Conservation (phyloP, 495 filamentous ascomycete species). For the Lasiosphaeriaceae sp. region DNA sequence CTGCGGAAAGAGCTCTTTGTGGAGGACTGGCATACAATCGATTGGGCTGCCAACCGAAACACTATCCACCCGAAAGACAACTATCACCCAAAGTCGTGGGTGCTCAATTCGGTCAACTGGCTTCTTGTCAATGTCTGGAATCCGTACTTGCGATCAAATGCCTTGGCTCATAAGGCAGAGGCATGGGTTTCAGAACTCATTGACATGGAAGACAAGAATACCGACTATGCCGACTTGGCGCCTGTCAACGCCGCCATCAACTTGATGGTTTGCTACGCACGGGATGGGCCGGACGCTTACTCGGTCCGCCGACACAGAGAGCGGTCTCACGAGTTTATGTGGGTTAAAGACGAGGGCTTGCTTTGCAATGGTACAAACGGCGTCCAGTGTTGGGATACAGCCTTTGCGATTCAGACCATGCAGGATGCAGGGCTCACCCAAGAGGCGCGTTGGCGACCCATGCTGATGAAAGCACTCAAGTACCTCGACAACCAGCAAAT, state of each 20-base stretch:
- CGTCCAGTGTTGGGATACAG: slow-evolving; percentile 93
- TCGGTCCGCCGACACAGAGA: slow-evolving; percentile 76
- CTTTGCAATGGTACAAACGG: slow-evolving; percentile 94
- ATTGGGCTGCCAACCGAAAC: slow-evolving; percentile 76
- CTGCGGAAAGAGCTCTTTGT: slow-evolving; percentile 83
- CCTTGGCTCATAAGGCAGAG: slow-evolving; percentile 62
- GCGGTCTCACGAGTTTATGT: slow-evolving; percentile 78
- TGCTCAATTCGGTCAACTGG: slow-evolving; percentile 74
- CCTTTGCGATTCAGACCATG: slow-evolving; percentile 79
- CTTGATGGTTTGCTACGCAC: slow-evolving; percentile 73
- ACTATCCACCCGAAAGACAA: slow-evolving; percentile 77
- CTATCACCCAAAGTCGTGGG: slow-evolving; percentile 85
- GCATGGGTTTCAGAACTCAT: slow-evolving; percentile 69
- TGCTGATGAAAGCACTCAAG: slow-evolving; percentile 77
- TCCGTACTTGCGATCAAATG: slow-evolving; percentile 61
- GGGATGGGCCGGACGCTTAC: slow-evolving; percentile 73
- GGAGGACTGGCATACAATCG: slow-evolving; percentile 70
- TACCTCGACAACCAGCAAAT: slow-evolving; percentile 93
- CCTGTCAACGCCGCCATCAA: slow-evolving; percentile 92
- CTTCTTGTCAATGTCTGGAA: slow-evolving; percentile 73
- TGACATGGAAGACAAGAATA: slow-evolving; percentile 84
- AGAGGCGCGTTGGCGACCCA: slow-evolving; percentile 73
- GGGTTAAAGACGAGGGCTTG: slow-evolving; percentile 91
- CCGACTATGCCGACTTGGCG: slow-evolving; percentile 78
- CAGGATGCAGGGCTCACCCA: slow-evolving; percentile 73